Evolutionary conservation across 345 rosid genomes (phyloP), one percentile per base, ranked within the genome.

Genomic region (Eucalyptus pumila): DNA sequence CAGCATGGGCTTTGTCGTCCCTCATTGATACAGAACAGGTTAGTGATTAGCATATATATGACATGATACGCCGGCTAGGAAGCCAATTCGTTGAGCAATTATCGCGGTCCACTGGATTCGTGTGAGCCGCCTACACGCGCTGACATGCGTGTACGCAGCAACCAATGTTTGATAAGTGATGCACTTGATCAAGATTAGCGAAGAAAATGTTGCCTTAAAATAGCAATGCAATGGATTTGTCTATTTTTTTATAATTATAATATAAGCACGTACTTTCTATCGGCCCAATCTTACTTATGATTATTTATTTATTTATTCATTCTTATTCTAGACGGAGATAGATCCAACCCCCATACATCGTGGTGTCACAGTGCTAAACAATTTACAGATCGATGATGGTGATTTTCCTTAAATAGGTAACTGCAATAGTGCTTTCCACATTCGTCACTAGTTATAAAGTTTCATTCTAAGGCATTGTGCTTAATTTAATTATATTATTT

Each of bases 351-450:
- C 95, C 5, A 92, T 94, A 60, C 92, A 94, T 87, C 90, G 86
- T 3, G 95, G 96, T n/a, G 91, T 92, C 45, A 90, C 49, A 91
- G 80, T 92, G n/a, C 87, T 94, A 19, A 91, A 93, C 88, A 93
- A 94, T 81, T 87, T 93, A 85, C 96, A 93, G 83, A 90, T 90
- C 94, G 92, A 92, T 51, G 93, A 94, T 89, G 96, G 96, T 6
- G 96, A 94, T 91, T 94, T 93, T 80, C 94, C 96, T 52, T 94
- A 94, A 94, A 62, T 91, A 92, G 92, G 94, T 92, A 87, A 87
- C 19, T 45, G 8, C 6, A 23, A 34, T 2, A 49, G 7, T 16
- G 24, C 37, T 23, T 45, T 52, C 87, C 50, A 49, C 14, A 42
- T 5, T 21, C 9, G 26, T 60, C 67, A 32, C 14, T 6, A 14